These are phyloP conservation scores for Hypomyces rosellus DNA, from an alignment of 2,329 filamentous ascomycete genomes.

Conservation along the genomic window DNA sequence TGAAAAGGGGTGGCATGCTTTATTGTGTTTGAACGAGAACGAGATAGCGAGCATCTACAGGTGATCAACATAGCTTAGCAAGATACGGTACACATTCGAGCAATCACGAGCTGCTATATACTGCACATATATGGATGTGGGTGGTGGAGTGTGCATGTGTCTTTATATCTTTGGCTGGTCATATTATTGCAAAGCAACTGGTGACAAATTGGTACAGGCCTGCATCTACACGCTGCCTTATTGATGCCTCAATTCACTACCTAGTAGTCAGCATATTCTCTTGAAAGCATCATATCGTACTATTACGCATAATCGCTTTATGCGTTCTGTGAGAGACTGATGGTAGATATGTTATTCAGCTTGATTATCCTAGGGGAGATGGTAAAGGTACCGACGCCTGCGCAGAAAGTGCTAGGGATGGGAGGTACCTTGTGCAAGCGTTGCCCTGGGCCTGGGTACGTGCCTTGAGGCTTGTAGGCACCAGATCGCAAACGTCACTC, in stretches of 20 bases:
- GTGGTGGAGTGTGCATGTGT: not conserved
- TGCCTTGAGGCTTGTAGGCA: constrained; percentile 13
- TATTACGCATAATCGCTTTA: too few relatives aligned
- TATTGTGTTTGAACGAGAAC: too few relatives aligned
- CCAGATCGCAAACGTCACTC: constrained; percentile 19
- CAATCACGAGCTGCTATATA: not conserved
- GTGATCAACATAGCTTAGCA: not conserved
- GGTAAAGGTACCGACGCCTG: not conserved
- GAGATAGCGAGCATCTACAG: not conserved
- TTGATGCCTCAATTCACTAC: not conserved
- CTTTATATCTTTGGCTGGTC: too few relatives aligned
- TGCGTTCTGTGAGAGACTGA: too few relatives aligned
- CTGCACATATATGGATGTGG: too few relatives aligned
- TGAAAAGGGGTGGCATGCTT: too few relatives aligned
- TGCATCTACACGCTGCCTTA: not conserved
- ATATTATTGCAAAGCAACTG: too few relatives aligned
- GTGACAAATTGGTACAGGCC: too few relatives aligned
- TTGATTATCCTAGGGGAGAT: too few relatives aligned
- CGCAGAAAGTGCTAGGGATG: not conserved
- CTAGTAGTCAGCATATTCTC: not conserved
- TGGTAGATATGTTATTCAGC: too few relatives aligned
- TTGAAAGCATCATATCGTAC: too few relatives aligned
- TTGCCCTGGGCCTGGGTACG: not conserved
- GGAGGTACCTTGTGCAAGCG: not conserved
- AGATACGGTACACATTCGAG: not conserved